Base-by-base conservation (phyloP, 2,329 filamentous ascomycete species). In the Penicillium corylophilum region DNA sequence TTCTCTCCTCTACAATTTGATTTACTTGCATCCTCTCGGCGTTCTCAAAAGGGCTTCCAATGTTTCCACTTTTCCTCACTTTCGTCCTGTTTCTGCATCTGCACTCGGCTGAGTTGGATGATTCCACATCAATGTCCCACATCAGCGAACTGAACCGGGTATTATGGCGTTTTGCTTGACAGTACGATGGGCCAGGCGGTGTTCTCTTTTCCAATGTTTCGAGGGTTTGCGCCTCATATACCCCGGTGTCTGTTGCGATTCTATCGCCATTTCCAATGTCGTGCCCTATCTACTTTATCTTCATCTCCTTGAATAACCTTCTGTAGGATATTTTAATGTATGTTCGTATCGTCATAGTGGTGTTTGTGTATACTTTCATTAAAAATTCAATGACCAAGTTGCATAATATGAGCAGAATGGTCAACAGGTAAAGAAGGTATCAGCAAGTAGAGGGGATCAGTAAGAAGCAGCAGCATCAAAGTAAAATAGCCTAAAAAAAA, bases 121-220 rank as follows among this genome's bases (percentile, higher is more conserved):
- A 39, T 41, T 42, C 26, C 20, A 18, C 29, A 40, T 12, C 51
- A 12, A 41, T 53, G 53, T 56, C 33, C 49, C 50, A 29, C 54
- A 41, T 56, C 39, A 55, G 45, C 53, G 55, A 59, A 31, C 48
- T 38, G 18, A 44, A 42, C 4, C 20, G 20, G 51, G 51, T 48
- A 64, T 55, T 57, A 59, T 59, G 67, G 67, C 66, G 67, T 69
- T 69, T 54, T 54, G 55, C 61, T 65, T 62, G 59, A 62, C 55
- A 57, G 61, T 55, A 33, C 39, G 48, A 60, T 58, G 63, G 63
- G 59, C 53, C 62, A 55, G 61, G 63, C 59, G 66, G 66, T 68
- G 65, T 70, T 67, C 52, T 66, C 15, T n/a, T 33, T 59, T 62
- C 28, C 48, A 51, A 46, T 56, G 54, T 63, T 60, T 54, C 48